Evolutionary conservation across 148 eudicot species (phyloP), one percentile per base, ranked within the genome.

Genomic region (Chenopodium quinoa): DNA sequence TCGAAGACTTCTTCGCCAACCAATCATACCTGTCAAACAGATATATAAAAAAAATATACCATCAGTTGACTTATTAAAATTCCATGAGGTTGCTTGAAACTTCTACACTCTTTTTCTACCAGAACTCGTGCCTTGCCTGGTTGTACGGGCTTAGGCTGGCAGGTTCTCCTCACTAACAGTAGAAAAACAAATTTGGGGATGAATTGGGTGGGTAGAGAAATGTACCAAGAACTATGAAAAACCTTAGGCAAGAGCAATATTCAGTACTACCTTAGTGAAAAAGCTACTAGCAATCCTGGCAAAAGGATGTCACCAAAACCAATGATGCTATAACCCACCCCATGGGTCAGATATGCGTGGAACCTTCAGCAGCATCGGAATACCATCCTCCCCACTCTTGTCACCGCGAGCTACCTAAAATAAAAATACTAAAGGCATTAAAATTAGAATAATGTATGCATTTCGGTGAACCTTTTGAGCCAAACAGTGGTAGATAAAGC

Each of bases 281-380:
- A 94, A 58, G 96, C 90, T 20, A 92, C 81, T 16, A 94, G 83
- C 69, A 94, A 84, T 78, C 98, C 98, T 11, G 98, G 98, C 82
- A 94, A 86, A 37, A 92, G 89, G 73, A 94, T 94, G 83, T 91
- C 94, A 68, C 96, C 96, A 76, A 93, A 94, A 71, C 98, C 98
- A 16, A 94, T 87, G 82, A 94, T 92, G 86, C 96, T 94, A 83
- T 89, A 92, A 58, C 98, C 98, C 96, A 69, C 94, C 98, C 98
- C 98, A 94, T 4, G 93, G 96, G 83, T 94, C 98, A 82, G 87
- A 89, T 82, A 92, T 84, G 70, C 98, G 90, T 17, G 96, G 96
- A 78, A 94, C 86, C 84, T 94, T 94, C 60, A 94, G 83, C n/a
- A 92, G 91, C 96, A 94, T 94, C 14, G 96, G 98, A 44, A 94